These are phyloP conservation scores for Nicotiana noctiflora DNA, from an alignment of 257 asterid species.

Conservation along the genomic window DNA sequence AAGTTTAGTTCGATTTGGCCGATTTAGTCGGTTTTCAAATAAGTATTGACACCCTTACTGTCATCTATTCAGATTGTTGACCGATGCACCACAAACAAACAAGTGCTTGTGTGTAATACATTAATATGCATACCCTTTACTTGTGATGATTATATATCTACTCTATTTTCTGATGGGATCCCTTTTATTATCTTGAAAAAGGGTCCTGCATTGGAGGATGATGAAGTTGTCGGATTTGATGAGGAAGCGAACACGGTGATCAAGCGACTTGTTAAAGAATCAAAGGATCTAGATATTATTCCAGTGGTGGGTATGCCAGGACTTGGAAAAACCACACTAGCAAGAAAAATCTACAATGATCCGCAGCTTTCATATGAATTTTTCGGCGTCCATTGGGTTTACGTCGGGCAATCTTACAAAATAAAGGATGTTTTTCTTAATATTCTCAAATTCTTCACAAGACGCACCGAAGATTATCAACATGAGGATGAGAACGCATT, in stretches of 20 bases:
- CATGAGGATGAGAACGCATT: background rate
- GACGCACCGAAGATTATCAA: background rate
- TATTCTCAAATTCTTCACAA: slow-evolving; percentile 9
- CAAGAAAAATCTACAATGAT: slow-evolving; percentile 21
- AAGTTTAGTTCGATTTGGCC: no score
- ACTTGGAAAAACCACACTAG: slow-evolving; percentile 35
- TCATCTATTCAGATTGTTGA: no score
- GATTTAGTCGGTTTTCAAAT: no score
- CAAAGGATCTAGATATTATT: slow-evolving; percentile 17
- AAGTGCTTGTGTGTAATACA: no score
- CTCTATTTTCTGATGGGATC: background rate
- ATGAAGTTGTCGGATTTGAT: background rate
- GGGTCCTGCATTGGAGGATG: background rate
- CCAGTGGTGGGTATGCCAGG: slow-evolving; percentile 34
- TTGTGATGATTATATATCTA: background rate
- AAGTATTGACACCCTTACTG: no score
- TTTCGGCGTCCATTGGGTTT: slow-evolving; percentile 23
- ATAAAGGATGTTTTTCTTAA: slow-evolving; percentile 13
- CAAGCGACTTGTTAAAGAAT: slow-evolving; percentile 3
- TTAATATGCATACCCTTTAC: no score
- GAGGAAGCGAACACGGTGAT: slow-evolving; percentile 18
- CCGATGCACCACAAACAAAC: no score
- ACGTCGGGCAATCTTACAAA: slow-evolving; percentile 14
- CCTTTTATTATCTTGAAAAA: background rate
- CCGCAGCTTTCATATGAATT: slow-evolving; percentile 13